Percentiles rank a stretch among this genome's conserved stretches.
Evolutionary conservation across 1,284 basidiomycete genomes (phyloP).

Genomic region (Waitea zeae): DNA sequence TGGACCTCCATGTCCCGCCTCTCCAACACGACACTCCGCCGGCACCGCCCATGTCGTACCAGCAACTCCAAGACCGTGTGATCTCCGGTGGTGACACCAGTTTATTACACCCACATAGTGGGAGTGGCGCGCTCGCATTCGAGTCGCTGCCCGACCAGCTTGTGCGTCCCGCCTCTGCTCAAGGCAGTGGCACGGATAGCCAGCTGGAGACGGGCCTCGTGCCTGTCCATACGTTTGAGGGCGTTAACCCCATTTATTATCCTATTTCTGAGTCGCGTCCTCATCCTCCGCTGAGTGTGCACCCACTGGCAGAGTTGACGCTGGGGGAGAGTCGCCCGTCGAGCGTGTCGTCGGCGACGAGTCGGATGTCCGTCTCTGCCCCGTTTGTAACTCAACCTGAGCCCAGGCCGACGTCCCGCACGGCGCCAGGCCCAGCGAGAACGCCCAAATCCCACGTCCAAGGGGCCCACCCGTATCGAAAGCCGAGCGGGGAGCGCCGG

Average conservation of each 20-base stretch:
- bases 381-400: too few relatives aligned
- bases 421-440: constrained; percentile 6
- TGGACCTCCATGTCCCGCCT: background rate
- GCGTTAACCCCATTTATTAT: too few relatives aligned
- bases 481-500: background rate
- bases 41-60: background rate
- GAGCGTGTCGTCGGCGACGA: background rate
- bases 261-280: background rate
- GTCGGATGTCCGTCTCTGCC: background rate
- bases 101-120: background rate
- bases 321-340: background rate
- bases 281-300: background rate
- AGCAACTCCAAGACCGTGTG: background rate
- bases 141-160: too few relatives aligned
- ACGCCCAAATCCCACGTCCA: constrained; percentile 19
- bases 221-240: too few relatives aligned
- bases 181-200: background rate
- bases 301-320: background rate
- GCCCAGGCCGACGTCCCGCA: too few relatives aligned
- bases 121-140: background rate
- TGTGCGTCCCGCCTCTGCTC: background rate
- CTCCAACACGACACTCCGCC: background rate
- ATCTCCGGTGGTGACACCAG: background rate
- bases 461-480: background rate
- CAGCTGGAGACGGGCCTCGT: too few relatives aligned